phyloP scores from a whole-genome alignment of 163 green algal genomes.

The Coccomyxa subellipsoidea region DNA sequence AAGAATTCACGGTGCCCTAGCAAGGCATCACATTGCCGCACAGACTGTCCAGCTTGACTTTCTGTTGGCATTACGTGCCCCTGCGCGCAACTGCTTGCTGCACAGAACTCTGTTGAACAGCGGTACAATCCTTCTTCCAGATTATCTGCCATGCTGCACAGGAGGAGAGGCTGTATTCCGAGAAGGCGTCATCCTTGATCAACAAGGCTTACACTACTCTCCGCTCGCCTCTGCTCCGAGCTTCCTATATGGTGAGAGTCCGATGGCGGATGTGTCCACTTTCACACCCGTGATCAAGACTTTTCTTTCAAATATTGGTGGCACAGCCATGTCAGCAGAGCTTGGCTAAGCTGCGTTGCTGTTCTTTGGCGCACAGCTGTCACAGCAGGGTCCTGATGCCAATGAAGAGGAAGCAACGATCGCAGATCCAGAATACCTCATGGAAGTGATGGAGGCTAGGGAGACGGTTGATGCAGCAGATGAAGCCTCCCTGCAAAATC shows the following conservation, averaged over 20 bases:
- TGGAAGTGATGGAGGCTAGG: slow-evolving; percentile 53
- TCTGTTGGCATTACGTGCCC: no score
- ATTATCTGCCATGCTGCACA: neutral
- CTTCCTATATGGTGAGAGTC: slow-evolving; percentile 40
- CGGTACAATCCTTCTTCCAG: no score
- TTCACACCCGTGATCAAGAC: no score
- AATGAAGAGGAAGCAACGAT: slow-evolving; percentile 42
- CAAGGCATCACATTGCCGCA: no score
- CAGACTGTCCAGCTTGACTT: no score
- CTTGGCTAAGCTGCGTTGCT: no score
- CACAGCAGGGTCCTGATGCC: neutral
- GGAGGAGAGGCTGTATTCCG: slow-evolving; percentile 39
- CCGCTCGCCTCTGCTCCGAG: slow-evolving; percentile 36
- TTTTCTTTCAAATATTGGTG: no score
- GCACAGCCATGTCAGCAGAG: no score
- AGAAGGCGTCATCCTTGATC: slow-evolving; percentile 40
- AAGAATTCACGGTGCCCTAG: no score
- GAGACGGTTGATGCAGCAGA: slow-evolving; percentile 43
- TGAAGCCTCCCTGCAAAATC: slow-evolving; percentile 17
- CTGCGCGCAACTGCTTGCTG: no score
- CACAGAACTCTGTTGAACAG: no score
- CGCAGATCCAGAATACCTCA: slow-evolving; percentile 46
- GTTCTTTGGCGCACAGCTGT: neutral
- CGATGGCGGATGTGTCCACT: no score
- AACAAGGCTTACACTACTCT: slow-evolving; percentile 50